phyloP scores from a whole-genome alignment of 495 filamentous ascomycete species.

The Penicillium coprophilum region DNA sequence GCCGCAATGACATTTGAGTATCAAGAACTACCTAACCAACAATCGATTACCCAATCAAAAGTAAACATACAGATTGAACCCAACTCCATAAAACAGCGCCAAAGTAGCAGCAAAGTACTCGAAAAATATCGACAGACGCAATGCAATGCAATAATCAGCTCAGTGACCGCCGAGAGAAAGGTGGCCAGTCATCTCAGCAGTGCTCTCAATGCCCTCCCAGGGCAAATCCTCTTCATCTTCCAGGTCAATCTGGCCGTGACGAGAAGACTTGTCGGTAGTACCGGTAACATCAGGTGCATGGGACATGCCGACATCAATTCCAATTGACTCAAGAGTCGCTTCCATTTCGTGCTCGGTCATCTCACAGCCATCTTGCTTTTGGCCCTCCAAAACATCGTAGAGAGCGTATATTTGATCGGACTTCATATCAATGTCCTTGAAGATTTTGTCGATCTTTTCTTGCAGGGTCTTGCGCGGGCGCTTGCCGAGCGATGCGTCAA shows the following conservation, averaged over 20 bases:
- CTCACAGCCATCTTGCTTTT: slow-evolving; percentile 62
- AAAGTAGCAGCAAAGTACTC: slow-evolving; percentile 3
- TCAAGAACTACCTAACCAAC: slow-evolving; percentile 10
- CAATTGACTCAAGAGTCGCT: slow-evolving; percentile 62
- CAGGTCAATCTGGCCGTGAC: slow-evolving; percentile 30
- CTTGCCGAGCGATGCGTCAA: slow-evolving; percentile 68
- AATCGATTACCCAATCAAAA: slow-evolving; percentile 8
- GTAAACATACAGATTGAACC: slow-evolving; percentile 11
- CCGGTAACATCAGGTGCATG: slow-evolving; percentile 34
- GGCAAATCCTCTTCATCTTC: slow-evolving; percentile 47
- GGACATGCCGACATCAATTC: slow-evolving; percentile 40
- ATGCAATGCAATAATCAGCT: slow-evolving; percentile 8
- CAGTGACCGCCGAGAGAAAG: slow-evolving; percentile 12
- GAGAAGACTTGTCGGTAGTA: slow-evolving; percentile 35
- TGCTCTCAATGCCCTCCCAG: slow-evolving; percentile 56
- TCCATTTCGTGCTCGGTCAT: slow-evolving; percentile 69
- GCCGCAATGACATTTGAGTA: slow-evolving; percentile 10
- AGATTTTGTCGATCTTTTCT: slow-evolving; percentile 61
- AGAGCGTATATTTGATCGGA: slow-evolving; percentile 86
- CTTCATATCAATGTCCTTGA: slow-evolving; percentile 69
- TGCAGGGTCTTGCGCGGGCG: slow-evolving; percentile 65
- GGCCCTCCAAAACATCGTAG: slow-evolving; percentile 86
- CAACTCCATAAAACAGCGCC: slow-evolving; percentile 9
- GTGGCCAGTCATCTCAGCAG: slow-evolving; percentile 45
- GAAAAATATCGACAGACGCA: slow-evolving; percentile 2